Conservation (phyloP, 805 yeast species). For the Lipomyces kockii region DNA sequence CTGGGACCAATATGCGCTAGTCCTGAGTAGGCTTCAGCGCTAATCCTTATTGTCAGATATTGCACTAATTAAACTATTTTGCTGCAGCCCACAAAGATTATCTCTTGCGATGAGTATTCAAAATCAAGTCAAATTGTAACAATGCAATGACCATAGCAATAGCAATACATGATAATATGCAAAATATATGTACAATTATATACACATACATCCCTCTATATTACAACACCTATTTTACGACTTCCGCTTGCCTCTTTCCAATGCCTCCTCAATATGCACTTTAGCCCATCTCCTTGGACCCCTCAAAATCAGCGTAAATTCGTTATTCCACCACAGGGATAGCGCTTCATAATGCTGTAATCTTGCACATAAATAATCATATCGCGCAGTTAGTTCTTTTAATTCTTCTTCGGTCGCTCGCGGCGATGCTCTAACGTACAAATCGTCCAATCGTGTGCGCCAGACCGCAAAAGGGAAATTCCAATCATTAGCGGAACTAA, state of each 20-base stretch:
- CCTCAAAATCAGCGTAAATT: neutral
- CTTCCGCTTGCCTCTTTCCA: neutral
- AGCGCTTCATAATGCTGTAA: neutral
- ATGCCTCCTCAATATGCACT: neutral
- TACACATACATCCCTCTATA: neutral
- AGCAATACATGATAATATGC: neutral
- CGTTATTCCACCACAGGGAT: neutral
- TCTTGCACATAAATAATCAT: neutral
- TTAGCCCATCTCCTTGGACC: neutral
- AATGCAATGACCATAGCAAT: neutral
- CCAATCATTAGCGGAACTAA: slow-evolving; percentile 2
- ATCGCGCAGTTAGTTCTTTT: neutral
- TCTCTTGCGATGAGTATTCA: neutral
- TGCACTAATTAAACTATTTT: neutral
- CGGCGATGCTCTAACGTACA: neutral
- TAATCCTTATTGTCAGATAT: neutral
- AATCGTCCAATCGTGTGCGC: neutral
- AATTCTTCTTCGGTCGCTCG: neutral
- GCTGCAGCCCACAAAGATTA: neutral
- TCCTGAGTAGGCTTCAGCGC: neutral
- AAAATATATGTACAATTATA: neutral
- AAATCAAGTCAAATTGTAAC: too few relatives aligned
- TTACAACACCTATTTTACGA: neutral
- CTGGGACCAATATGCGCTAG: neutral
- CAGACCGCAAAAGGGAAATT: neutral